Evolutionary conservation across 257 asterid species (phyloP).

Genomic region (Solanum tacnaense): DNA sequence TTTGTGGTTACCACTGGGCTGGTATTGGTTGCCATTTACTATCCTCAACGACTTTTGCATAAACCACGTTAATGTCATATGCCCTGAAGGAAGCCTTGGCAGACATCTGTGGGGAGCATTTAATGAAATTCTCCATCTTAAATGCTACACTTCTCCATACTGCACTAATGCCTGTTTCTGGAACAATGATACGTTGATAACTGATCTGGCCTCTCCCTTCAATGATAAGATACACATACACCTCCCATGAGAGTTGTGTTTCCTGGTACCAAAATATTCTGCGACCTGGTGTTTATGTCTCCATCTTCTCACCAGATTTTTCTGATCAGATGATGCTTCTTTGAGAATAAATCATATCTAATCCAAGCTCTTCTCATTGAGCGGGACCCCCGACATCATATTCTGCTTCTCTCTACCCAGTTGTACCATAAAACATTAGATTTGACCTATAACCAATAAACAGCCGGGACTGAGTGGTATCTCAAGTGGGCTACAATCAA

Average conservation of each 20-base stretch:
- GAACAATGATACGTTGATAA: not conserved
- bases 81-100: not conserved
- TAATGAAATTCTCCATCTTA: not conserved
- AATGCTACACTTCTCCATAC: not conserved
- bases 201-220: not conserved
- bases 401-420: not conserved
- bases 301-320: not conserved
- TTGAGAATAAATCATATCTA: not conserved
- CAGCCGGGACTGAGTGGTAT: not conserved
- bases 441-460: not conserved
- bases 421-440: not conserved
- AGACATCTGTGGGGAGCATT: not conserved
- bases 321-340: not conserved
- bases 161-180: not conserved
- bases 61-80: not conserved
- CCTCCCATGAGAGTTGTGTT: not conserved
- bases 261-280: not conserved
- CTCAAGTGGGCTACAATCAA: not conserved
- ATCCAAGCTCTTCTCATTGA: not conserved
- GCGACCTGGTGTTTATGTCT: not conserved
- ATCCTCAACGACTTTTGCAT: not conserved
- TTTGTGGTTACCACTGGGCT: not conserved
- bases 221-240: not conserved
- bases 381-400: not conserved
- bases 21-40: not conserved